Evolutionary conservation across 1,284 basidiomycete species (phyloP), one percentile per base, ranked within the genome.

Genomic region (Melampsora americana): DNA sequence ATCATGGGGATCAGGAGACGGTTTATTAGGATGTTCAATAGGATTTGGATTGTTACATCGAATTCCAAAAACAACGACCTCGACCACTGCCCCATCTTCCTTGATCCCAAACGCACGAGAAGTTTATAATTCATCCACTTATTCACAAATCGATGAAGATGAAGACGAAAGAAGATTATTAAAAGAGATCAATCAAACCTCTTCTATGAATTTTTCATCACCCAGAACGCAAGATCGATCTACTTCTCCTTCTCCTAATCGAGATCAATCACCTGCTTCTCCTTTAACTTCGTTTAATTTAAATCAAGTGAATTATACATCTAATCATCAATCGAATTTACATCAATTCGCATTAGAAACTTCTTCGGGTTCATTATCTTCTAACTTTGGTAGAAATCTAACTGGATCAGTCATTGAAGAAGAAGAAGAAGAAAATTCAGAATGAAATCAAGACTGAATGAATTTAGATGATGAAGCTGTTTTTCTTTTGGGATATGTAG

Each of bases 1-100:
- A 75, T 91, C 95, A 79, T 97, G 94, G 94, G 94, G 93, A 64
- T 69, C 73, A 39, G 94, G 94, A 11, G 93, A 95, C 81, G 94
- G 94, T 0, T 86, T 97, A 39, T 85, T 97, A 23, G 94, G 94
- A 66, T 96, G 94, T 80, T 91, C 95, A 39, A 95, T 96, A 77
- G 94, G 85, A 6, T 86, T 85, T 79, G 90, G 94, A 1, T 87
- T 95, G 28, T 85, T 97, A 23, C 94, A 97, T 83, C 89, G 94
- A 71, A 95, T 96, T 81, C 94, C 93, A 1, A 84, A 84, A 64
- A 76, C 66, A 5, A 48, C 73, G n/a, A 76, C 42, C 30, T 14
- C 46, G 11, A 69, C 66, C 28, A 69, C 26, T 32, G 72, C 72
- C 18, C 72, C 72, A 6, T 66, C 72, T 6, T 75, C 66, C 26